Evolutionary conservation across 768 basidiomycete genomes (phyloP).

Genomic region (Suillus cothurnatus): DNA sequence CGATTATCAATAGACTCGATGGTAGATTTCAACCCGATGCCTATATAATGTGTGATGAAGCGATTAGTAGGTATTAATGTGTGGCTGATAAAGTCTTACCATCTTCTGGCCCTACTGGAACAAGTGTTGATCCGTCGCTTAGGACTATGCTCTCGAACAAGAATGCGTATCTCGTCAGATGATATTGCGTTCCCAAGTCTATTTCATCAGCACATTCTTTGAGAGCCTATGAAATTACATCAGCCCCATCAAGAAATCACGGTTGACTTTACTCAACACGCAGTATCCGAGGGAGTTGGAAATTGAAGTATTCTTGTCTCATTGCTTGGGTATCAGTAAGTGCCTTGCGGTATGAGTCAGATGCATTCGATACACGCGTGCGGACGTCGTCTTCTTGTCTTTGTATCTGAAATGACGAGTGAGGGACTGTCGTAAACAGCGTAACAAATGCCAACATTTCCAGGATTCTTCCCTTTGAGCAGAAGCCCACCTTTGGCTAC

Average conservation of each 20-base stretch:
- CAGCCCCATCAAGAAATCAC: conserved; percentile 14
- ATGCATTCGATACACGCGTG: conserved; percentile 78
- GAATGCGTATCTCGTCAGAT: conserved; percentile 92
- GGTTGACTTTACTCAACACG: conserved; percentile 35
- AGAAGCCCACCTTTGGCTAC: conserved; percentile 89
- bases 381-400: conserved; percentile 95
- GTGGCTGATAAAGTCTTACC: conserved; percentile 42
- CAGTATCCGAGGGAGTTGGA: conserved; percentile 91
- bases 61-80: neutral
- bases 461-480: conserved; percentile 91
- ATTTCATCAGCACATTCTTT: conserved; percentile 97
- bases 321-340: conserved; percentile 87
- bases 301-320: conserved; percentile 97
- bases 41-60: conserved; percentile 30
- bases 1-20: conserved; percentile 94
- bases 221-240: conserved; percentile 55
- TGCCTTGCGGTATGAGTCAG: conserved; percentile 89
- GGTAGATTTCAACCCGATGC: conserved; percentile 78
- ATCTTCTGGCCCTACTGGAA: conserved; percentile 71
- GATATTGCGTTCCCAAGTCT: conserved; percentile 97
- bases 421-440: conserved; percentile 12
- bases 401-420: conserved; percentile 58
- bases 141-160: conserved; percentile 90
- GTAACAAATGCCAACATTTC: conserved; percentile 55
- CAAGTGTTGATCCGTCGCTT: conserved; percentile 83